These are phyloP conservation scores for Arthroderma sp. DNA, from an alignment of 2,329 filamentous ascomycete genomes.

Conservation along the genomic window DNA sequence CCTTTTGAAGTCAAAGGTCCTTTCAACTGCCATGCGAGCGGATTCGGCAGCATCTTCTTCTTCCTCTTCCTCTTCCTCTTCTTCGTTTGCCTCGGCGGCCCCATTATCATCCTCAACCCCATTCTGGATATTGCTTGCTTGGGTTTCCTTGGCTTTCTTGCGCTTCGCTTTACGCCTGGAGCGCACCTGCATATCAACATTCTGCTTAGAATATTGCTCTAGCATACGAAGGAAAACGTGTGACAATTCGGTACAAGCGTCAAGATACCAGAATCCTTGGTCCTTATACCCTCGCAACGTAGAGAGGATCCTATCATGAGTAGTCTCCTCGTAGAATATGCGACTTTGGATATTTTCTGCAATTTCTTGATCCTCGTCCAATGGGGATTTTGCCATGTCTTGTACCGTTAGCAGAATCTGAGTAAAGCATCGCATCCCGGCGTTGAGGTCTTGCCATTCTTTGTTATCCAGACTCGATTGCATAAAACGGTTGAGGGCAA, in stretches of 20 bases:
- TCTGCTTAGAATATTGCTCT: conserved; percentile 88
- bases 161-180: conserved; percentile 60
- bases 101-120: conserved; percentile 26
- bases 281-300: conserved; percentile 81
- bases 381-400: conserved; percentile 70
- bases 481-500: conserved; percentile 73
- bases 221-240: conserved; percentile 88
- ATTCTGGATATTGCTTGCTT: conserved; percentile 19
- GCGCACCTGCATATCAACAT: conserved; percentile 82
- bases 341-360: conserved; percentile 92
- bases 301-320: conserved; percentile 72
- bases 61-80: conserved; percentile 46
- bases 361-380: conserved; percentile 94
- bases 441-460: conserved; percentile 72
- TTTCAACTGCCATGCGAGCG: conserved; percentile 60
- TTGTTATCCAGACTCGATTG: conserved; percentile 68
- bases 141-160: conserved; percentile 60
- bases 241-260: conserved; percentile 77
- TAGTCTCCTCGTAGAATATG: conserved; percentile 96
- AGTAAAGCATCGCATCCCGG: conserved; percentile 86
- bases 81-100: conserved; percentile 46
- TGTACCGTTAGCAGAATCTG: conserved; percentile 87
- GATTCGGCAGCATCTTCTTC: conserved; percentile 62
- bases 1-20: conserved; percentile 84
- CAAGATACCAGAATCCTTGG: conserved; percentile 85